Conservation (phyloP, 768 basidiomycete genomes). For the Tulasnella sp. region DNA sequence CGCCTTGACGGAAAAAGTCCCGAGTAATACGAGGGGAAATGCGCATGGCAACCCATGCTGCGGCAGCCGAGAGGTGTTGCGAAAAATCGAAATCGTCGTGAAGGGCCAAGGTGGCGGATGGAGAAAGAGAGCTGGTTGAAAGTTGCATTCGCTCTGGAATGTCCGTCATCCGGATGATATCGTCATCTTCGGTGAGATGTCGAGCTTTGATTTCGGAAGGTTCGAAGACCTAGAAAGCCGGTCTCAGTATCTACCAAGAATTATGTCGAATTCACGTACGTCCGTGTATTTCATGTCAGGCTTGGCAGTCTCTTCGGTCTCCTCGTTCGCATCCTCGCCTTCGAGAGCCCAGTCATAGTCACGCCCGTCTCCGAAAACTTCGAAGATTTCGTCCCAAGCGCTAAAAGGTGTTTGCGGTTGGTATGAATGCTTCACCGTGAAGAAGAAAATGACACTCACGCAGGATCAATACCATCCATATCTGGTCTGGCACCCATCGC, state of each 20-base stretch:
- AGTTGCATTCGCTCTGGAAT: conserved; percentile 96
- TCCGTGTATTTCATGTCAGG: conserved; percentile 79
- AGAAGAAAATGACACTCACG: conserved; percentile 43
- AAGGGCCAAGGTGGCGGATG: conserved; percentile 50
- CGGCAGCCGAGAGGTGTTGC: conserved; percentile 68
- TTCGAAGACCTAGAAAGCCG: conserved; percentile 73
- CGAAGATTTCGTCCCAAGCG: conserved; percentile 91
- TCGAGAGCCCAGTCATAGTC: conserved; percentile 93
- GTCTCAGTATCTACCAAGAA: conserved; percentile 16
- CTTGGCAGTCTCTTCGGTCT: conserved; percentile 48
- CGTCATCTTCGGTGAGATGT: conserved; percentile 87
- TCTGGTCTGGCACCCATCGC: conserved; percentile 60
- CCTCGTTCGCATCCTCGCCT: conserved; percentile 58
- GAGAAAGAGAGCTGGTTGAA: conserved; percentile 72
- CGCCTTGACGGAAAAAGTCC: conserved; percentile 63
- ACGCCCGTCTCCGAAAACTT: conserved; percentile 92
- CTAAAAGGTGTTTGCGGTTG: conserved; percentile 35
- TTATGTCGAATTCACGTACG: conserved; percentile 40
- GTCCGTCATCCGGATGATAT: conserved; percentile 81
- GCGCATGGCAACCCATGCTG: conserved; percentile 80
- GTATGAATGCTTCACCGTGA: conserved; percentile 17
- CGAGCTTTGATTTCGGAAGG: conserved; percentile 90
- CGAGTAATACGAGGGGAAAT: conserved; percentile 62
- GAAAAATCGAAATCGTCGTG: conserved; percentile 54
- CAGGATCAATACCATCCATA: conserved; percentile 72